Conservation (phyloP, 495 filamentous ascomycete species). For the Aspergillus steynii region DNA sequence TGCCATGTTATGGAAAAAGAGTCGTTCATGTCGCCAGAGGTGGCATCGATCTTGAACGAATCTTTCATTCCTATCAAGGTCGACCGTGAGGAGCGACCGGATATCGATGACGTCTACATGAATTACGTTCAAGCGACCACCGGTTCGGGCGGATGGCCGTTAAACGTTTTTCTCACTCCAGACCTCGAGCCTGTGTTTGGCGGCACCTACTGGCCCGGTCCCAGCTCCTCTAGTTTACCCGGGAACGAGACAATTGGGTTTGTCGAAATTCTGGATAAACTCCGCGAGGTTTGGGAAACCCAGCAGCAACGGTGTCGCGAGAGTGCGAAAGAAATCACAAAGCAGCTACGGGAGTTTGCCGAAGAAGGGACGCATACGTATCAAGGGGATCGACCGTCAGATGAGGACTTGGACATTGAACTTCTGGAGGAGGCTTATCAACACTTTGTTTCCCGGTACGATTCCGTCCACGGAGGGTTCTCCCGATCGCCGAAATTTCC, state of each 20-base stretch:
- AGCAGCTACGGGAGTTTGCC: constrained; percentile 80
- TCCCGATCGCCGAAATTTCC: constrained; percentile 80
- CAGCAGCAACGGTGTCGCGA: constrained; percentile 78
- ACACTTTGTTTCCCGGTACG: constrained; percentile 77
- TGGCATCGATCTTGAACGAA: constrained; percentile 81
- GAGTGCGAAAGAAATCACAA: constrained; percentile 78
- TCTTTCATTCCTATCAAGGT: constrained; percentile 91
- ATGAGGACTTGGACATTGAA: constrained; percentile 80
- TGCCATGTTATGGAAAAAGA: constrained; percentile 95
- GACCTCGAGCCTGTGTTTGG: constrained; percentile 93
- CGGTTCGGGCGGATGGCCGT: constrained; percentile 90
- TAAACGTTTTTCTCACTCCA: constrained; percentile 95
- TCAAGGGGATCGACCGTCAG: constrained; percentile 51
- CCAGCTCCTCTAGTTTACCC: constrained; percentile 50
- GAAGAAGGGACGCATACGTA: constrained; percentile 75
- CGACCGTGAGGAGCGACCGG: constrained; percentile 92
- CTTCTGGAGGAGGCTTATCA: constrained; percentile 86
- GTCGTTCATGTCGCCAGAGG: constrained; percentile 79
- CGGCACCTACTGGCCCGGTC: constrained; percentile 94
- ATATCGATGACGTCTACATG: constrained; percentile 97
- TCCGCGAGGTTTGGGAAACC: constrained; percentile 78
- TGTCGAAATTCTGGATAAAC: constrained; percentile 77
- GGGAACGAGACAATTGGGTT: constrained; percentile 66
- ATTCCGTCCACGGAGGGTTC: constrained; percentile 78
- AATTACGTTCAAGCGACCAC: constrained; percentile 96